These are phyloP conservation scores for Dissophora globulifera DNA, from an alignment of 192 early-diverging fungal genomes.

Conservation along the genomic window DNA sequence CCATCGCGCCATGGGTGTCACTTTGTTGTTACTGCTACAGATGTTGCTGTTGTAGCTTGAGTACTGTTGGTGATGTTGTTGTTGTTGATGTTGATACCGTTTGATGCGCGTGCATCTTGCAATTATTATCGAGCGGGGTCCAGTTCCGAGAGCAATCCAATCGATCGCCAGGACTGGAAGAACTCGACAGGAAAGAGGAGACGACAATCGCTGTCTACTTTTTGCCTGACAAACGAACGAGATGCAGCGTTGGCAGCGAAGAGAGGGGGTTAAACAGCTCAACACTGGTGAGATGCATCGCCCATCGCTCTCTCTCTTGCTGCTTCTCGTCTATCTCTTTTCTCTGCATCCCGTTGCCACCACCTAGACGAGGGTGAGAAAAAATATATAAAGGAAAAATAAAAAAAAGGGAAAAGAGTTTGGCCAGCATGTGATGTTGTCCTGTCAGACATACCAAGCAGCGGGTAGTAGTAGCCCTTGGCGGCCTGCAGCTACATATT, in stretches of 20 bases:
- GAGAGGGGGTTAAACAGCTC: background rate
- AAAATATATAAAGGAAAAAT: too few relatives aligned
- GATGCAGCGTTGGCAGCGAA: background rate
- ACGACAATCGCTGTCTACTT: background rate
- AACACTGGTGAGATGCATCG: background rate
- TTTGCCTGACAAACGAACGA: background rate
- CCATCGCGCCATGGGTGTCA: too few relatives aligned
- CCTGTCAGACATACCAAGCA: background rate
- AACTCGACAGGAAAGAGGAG: background rate
- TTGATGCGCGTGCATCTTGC: too few relatives aligned
- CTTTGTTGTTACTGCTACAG: too few relatives aligned
- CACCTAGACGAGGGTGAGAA: background rate
- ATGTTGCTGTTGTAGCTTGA: too few relatives aligned
- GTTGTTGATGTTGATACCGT: too few relatives aligned
- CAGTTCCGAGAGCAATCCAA: slow-evolving; percentile 1
- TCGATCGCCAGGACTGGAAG: slow-evolving; percentile 11
- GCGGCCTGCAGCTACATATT: too few relatives aligned
- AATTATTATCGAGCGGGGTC: background rate
- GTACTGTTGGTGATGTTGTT: too few relatives aligned
- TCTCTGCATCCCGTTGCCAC: background rate
- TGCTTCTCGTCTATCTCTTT: too few relatives aligned
- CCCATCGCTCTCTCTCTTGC: too few relatives aligned
- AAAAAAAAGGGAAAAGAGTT: background rate
- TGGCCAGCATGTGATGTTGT: slow-evolving; percentile 11
- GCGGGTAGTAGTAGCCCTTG: background rate